Conservation (phyloP, 2,329 filamentous ascomycete species). For the Exophiala calicioides region DNA sequence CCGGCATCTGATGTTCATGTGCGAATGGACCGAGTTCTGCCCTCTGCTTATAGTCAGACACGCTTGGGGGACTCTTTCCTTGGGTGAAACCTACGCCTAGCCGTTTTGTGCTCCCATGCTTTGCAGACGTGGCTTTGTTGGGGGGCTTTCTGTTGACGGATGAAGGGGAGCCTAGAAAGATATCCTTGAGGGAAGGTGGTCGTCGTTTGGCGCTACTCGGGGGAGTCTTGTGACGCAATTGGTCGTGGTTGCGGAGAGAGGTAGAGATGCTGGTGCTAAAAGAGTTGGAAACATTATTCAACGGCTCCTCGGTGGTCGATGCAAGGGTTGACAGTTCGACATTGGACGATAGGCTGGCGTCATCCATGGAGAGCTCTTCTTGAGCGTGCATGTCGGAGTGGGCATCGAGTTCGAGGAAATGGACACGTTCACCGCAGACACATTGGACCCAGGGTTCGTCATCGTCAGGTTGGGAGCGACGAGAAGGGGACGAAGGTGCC, state of each 20-base stretch:
- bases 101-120: slow-evolving; percentile 34
- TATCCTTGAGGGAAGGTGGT: slow-evolving; percentile 28
- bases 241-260: slow-evolving; percentile 32
- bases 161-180: slow-evolving; percentile 26
- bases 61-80: neutral
- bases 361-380: slow-evolving; percentile 49
- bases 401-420: slow-evolving; percentile 54
- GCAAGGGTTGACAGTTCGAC: slow-evolving; percentile 14
- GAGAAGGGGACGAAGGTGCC: neutral
- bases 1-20: slow-evolving; percentile 73
- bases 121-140: slow-evolving; percentile 32
- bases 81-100: slow-evolving; percentile 19
- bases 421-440: slow-evolving; percentile 60
- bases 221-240: slow-evolving; percentile 19
- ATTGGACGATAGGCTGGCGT: slow-evolving; percentile 38
- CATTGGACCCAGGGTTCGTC: slow-evolving; percentile 23
- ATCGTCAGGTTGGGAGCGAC: neutral
- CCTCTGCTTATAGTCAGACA: slow-evolving; percentile 37
- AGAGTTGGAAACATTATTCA: slow-evolving; percentile 21
- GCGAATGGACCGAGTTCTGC: slow-evolving; percentile 70
- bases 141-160: slow-evolving; percentile 20
- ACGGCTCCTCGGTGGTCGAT: slow-evolving; percentile 11
- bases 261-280: slow-evolving; percentile 29
- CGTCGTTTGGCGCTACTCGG: slow-evolving; percentile 23
- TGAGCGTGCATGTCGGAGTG: slow-evolving; percentile 62